These are phyloP conservation scores for Alternaria rosae DNA, from an alignment of 2,329 filamentous ascomycete genomes.

Conservation along the genomic window DNA sequence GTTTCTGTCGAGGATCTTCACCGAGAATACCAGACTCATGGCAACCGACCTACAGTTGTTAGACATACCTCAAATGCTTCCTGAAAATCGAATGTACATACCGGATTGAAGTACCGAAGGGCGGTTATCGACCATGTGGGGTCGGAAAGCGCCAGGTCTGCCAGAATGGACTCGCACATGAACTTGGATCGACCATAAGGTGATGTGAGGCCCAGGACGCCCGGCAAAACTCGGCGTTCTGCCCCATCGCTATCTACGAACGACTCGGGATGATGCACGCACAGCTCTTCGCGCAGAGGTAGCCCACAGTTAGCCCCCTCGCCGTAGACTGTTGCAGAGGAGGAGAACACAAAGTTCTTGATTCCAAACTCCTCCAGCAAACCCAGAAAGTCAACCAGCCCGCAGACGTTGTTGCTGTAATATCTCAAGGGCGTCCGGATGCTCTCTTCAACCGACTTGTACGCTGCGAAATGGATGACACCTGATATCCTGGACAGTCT, in stretches of 20 bases:
- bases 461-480: slow-evolving; percentile 74
- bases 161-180: slow-evolving; percentile 71
- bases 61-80: background rate
- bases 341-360: slow-evolving; percentile 72
- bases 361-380: slow-evolving; percentile 66
- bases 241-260: slow-evolving; percentile 55
- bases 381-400: slow-evolving; percentile 66
- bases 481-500: slow-evolving; percentile 63
- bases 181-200: slow-evolving; percentile 73
- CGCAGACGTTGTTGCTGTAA: slow-evolving; percentile 73
- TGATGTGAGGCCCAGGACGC: slow-evolving; percentile 66
- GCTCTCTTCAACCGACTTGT: slow-evolving; percentile 71
- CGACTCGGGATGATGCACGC: slow-evolving; percentile 59
- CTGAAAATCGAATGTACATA: slow-evolving; percentile 17
- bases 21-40: slow-evolving; percentile 69
- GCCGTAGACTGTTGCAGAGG: slow-evolving; percentile 72
- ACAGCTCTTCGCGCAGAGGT: slow-evolving; percentile 64
- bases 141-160: slow-evolving; percentile 67
- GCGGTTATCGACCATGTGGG: slow-evolving; percentile 69
- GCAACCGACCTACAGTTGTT: slow-evolving; percentile 60
- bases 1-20: slow-evolving; percentile 67
- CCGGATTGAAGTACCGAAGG: slow-evolving; percentile 72
- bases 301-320: slow-evolving; percentile 53
- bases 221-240: slow-evolving; percentile 55
- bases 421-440: slow-evolving; percentile 68